phyloP scores from a whole-genome alignment of 495 filamentous ascomycete genomes.

The Aspergillus haitiensis region DNA sequence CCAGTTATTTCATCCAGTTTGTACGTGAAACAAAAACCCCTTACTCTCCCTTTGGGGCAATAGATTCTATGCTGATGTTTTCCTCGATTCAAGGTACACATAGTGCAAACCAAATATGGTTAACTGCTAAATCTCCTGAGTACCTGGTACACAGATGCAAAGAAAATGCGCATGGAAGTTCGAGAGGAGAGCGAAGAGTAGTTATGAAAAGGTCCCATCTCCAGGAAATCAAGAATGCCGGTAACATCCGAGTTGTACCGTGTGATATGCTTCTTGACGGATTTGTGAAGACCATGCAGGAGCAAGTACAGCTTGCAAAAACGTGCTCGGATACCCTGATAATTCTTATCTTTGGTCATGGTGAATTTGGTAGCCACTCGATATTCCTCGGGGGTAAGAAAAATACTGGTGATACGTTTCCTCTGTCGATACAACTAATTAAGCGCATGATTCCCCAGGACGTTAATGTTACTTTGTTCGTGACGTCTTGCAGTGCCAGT shows the following conservation, averaged over 20 bases:
- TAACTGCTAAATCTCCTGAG: slow-evolving; percentile 17
- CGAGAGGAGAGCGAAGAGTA: slow-evolving; percentile 15
- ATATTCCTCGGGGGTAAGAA: background rate
- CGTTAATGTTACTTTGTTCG: slow-evolving; percentile 7
- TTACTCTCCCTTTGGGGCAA: background rate
- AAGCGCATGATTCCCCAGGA: slow-evolving; percentile 9
- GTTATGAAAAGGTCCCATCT: slow-evolving; percentile 16
- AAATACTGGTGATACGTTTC: background rate
- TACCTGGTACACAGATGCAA: slow-evolving; percentile 21
- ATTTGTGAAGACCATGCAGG: background rate
- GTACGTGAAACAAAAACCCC: background rate
- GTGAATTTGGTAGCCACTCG: slow-evolving; percentile 1
- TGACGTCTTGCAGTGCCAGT: slow-evolving; percentile 17
- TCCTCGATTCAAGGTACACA: background rate
- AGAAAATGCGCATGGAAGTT: slow-evolving; percentile 24
- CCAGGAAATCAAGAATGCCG: background rate
- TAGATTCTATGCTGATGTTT: background rate
- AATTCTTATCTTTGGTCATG: slow-evolving; percentile 23
- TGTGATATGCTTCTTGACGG: background rate
- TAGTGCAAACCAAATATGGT: slow-evolving; percentile 21
- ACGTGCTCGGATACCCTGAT: slow-evolving; percentile 4
- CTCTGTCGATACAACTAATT: background rate
- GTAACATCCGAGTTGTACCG: background rate
- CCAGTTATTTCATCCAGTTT: slow-evolving; percentile 20
- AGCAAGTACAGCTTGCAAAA: slow-evolving; percentile 7